Conservation (phyloP, 2,329 filamentous ascomycete genomes). For the Hypoxylon sp. region DNA sequence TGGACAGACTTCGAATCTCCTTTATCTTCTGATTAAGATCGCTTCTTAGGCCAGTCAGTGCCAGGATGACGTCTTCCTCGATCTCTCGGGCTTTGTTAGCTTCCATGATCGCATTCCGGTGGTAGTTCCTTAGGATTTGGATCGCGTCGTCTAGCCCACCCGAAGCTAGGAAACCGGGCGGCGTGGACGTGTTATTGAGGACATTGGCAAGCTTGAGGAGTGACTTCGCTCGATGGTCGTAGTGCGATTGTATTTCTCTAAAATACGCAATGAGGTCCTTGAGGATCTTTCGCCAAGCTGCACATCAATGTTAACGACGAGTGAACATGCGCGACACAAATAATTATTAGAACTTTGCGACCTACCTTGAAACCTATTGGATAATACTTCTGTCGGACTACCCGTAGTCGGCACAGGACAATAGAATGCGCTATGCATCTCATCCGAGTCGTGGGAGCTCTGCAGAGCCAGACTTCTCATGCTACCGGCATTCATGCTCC, state of each 20-base stretch:
- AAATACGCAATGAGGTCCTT: conserved; percentile 97
- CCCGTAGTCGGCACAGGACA: conserved; percentile 90
- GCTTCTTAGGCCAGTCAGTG: conserved; percentile 85
- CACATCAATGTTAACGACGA: conserved; percentile 25
- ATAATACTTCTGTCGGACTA: conserved; percentile 88
- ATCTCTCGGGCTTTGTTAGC: conserved; percentile 91
- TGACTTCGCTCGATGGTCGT: conserved; percentile 86
- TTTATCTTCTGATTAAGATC: conserved; percentile 97
- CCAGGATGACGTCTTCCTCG: conserved; percentile 90
- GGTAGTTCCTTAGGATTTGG: conserved; percentile 83
- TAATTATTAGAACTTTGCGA: conserved; percentile 19
- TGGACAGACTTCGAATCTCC: conserved; percentile 93
- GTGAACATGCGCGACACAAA: conserved; percentile 1
- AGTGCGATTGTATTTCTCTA: conserved; percentile 88
- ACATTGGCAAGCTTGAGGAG: conserved; percentile 86
- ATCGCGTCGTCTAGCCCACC: conserved; percentile 91
- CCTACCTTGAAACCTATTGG: conserved; percentile 89
- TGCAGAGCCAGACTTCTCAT: conserved; percentile 84
- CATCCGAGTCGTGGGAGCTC: conserved; percentile 74
- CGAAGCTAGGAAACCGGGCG: conserved; percentile 80
- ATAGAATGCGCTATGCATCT: conserved; percentile 86
- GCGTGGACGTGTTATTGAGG: conserved; percentile 82
- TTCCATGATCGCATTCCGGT: conserved; percentile 83
- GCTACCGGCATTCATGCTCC: conserved; percentile 86
- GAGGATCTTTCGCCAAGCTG: conserved; percentile 94